These are phyloP conservation scores for Amanita fuliginea DNA, from an alignment of 768 basidiomycete genomes.

Conservation along the genomic window DNA sequence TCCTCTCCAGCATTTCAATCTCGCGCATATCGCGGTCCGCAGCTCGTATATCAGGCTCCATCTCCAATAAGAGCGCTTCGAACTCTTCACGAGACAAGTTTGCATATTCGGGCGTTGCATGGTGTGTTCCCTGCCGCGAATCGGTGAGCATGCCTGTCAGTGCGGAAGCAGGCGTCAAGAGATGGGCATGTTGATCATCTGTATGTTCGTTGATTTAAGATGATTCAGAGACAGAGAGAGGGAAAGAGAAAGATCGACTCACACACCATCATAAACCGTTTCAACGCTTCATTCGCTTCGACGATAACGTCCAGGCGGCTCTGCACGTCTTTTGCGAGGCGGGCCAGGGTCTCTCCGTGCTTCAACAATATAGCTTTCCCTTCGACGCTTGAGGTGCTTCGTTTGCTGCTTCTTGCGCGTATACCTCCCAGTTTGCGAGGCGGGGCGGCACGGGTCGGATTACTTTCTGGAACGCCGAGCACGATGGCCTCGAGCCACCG, in stretches of 20 bases:
- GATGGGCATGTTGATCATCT: constrained; percentile 73
- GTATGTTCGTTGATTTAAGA: background rate
- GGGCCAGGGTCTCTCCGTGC: constrained; percentile 43
- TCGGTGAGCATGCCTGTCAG: constrained; percentile 50
- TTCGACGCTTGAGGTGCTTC: constrained; percentile 7
- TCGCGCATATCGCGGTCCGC: constrained; percentile 78
- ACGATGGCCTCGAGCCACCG: constrained; percentile 76
- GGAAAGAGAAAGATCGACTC: constrained; percentile 13
- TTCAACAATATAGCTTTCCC: constrained; percentile 22
- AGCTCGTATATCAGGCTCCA: constrained; percentile 76
- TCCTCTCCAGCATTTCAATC: constrained; percentile 58
- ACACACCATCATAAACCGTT: constrained; percentile 71
- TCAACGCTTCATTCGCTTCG: constrained; percentile 59
- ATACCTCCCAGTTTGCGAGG: background rate
- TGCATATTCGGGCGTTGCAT: constrained; percentile 35
- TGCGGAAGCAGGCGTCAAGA: constrained; percentile 67
- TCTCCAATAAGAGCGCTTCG: constrained; percentile 61
- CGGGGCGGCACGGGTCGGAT: background rate
- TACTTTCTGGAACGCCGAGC: constrained; percentile 26
- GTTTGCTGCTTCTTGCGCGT: background rate
- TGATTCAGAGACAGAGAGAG: no score
- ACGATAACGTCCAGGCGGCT: constrained; percentile 44
- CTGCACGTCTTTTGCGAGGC: constrained; percentile 53
- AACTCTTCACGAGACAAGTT: constrained; percentile 59
- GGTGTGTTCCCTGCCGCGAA: constrained; percentile 13